phyloP scores from a whole-genome alignment of 495 filamentous ascomycete genomes.

The Emericellopsis terricola region DNA sequence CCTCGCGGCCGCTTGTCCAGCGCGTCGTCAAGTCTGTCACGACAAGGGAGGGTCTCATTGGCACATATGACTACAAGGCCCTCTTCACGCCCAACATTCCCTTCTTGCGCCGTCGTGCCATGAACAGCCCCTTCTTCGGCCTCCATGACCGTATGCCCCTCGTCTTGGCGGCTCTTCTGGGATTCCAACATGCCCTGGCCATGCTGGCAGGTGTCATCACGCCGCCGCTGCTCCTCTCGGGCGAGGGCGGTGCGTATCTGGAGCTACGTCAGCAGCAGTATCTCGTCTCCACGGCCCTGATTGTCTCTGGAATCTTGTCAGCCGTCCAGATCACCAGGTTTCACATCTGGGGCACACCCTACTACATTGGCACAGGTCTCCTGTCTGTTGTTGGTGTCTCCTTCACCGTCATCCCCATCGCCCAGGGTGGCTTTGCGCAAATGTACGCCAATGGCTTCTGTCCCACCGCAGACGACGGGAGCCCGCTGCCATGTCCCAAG shows the following conservation, averaged over 20 bases:
- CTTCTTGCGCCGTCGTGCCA: conserved; percentile 50
- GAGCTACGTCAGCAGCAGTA: conserved; percentile 44
- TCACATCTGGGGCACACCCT: conserved; percentile 60
- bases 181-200: conserved; percentile 30
- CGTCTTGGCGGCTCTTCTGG: conserved; percentile 44
- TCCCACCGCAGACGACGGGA: conserved; percentile 42
- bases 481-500: conserved; percentile 57
- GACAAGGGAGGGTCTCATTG: conserved; percentile 55
- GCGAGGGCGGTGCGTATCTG: conserved; percentile 48
- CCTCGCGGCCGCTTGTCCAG: background rate
- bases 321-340: conserved; percentile 74
- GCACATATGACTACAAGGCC: conserved; percentile 66
- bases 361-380: conserved; percentile 74
- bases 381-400: conserved; percentile 84
- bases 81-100: conserved; percentile 64
- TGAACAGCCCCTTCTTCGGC: conserved; percentile 69
- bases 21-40: conserved; percentile 18
- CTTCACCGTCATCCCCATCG: conserved; percentile 76
- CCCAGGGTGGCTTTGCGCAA: conserved; percentile 55
- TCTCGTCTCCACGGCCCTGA: conserved; percentile 76
- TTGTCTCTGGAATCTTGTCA: conserved; percentile 68
- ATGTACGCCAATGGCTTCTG: conserved; percentile 79
- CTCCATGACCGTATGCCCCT: conserved; percentile 72
- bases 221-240: conserved; percentile 61
- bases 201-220: conserved; percentile 47